Base-by-base conservation (phyloP, 768 basidiomycete species). In the Leucogyrophana mollusca region DNA sequence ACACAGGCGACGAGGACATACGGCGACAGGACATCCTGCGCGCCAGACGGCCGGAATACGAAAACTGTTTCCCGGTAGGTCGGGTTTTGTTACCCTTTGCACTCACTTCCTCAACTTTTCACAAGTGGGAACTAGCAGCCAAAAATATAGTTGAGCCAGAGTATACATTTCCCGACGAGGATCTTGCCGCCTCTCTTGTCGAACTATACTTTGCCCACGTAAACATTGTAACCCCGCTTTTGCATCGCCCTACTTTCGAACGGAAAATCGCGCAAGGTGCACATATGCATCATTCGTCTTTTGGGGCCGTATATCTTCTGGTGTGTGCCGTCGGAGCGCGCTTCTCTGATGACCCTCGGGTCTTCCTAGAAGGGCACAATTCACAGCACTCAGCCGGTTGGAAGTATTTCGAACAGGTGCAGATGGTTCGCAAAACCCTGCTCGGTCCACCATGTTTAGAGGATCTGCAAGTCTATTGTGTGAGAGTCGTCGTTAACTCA, bases 201-300 rank as follows among this genome's bases (percentile, higher is more conserved):
- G 74, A 83, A 27, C 64, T 80, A 20, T 92, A 85, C 56, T 95
- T 94, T 58, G 48, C 50, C 1, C 51, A 76, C 25, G 45, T 74
- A 47, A 87, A 91, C 56, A 48, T 73, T n/a, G 69, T 76, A 44
- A 55, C 78, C 0, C 89, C 90, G 1, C 71, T 94, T 3, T 70
- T 95, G 4, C 90, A 93, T 54, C 76, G 82, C 3, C 82, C 81
- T 0, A 78, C 78, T 4, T 90, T 94, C 53, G 74, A 83, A 32
- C 66, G 69, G 18, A 67, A 71, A 14, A 54, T 85, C 18, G 55
- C 52, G 1, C 72, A 77, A 4, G 75, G 75, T 0, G 55, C 80
- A 2, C 81, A 89, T 55, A 58, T 71, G 14, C 62, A 54, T 1
- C 72, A 87, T 45, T 44, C 70, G 1, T 56, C 68, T 0, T 90